Conservation (phyloP, 257 asterid species). For the Scutellaria baicalensis region DNA sequence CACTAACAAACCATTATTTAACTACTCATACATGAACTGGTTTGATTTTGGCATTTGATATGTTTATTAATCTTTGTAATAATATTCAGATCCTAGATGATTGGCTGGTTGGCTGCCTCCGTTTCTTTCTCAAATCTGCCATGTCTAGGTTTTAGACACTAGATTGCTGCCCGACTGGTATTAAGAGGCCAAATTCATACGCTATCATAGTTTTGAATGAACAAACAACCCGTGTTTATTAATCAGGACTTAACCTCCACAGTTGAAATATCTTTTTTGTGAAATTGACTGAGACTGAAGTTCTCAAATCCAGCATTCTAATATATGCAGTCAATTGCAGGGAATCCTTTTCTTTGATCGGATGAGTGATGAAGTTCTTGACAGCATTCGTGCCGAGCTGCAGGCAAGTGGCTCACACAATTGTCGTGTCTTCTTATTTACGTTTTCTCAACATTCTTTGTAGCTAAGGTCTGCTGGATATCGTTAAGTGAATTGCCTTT, state of each 20-base stretch:
- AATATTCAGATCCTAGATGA: too few relatives aligned
- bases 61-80: too few relatives aligned
- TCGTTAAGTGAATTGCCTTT: neutral
- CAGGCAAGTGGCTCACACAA: constrained; percentile 40
- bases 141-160: too few relatives aligned
- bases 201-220: neutral
- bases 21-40: neutral
- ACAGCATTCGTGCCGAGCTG: constrained; percentile 54
- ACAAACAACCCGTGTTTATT: neutral
- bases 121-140: too few relatives aligned
- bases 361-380: constrained; percentile 81
- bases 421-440: neutral
- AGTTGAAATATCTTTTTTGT: neutral
- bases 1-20: neutral
- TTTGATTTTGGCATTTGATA: neutral
- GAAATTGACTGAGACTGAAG: neutral
- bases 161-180: too few relatives aligned
- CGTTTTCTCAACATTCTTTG: neutral
- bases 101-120: too few relatives aligned
- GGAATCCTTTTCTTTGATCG: constrained; percentile 81
- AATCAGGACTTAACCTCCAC: neutral
- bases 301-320: neutral
- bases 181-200: neutral
- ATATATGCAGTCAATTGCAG: constrained; percentile 38
- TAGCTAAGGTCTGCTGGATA: neutral